These are phyloP conservation scores for Trebouxiophyceae sp. DNA, from an alignment of 163 green algal species.

Conservation along the genomic window DNA sequence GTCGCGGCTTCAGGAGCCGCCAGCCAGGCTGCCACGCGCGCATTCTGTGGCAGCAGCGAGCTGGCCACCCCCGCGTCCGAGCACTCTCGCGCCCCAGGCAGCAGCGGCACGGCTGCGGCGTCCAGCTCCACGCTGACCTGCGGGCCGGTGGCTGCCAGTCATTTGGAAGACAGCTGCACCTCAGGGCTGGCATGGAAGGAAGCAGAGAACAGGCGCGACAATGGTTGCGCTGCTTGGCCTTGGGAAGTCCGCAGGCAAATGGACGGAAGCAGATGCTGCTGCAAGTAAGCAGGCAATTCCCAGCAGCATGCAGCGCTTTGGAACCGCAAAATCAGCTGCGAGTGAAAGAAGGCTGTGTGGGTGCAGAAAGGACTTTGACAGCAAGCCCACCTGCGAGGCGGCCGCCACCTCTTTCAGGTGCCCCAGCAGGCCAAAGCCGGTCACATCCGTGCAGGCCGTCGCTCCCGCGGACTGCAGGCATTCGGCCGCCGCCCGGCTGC, in stretches of 20 bases:
- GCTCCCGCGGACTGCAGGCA: slow-evolving; percentile 28
- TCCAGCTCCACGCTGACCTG: slow-evolving; percentile 42
- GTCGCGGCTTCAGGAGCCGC: slow-evolving; percentile 3
- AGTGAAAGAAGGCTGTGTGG: background rate
- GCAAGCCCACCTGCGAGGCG: slow-evolving; percentile 30
- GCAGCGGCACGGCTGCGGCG: slow-evolving; percentile 39
- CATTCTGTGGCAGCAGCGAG: slow-evolving; percentile 56
- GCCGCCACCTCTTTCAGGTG: slow-evolving; percentile 65
- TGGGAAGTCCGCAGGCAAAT: background rate
- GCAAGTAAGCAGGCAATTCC: background rate
- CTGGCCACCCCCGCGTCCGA: slow-evolving; percentile 32
- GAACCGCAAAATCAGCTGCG: background rate
- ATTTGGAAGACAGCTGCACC: background rate
- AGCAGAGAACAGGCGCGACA: background rate
- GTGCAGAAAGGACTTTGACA: background rate
- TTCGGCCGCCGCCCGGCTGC: slow-evolving; percentile 22
- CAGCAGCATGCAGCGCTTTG: background rate
- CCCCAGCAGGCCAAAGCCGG: slow-evolving; percentile 87
- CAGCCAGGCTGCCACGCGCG: slow-evolving; percentile 17
- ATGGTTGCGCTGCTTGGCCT: background rate
- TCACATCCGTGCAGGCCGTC: slow-evolving; percentile 81
- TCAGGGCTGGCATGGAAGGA: background rate
- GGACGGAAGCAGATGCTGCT: background rate
- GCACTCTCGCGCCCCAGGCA: slow-evolving; percentile 47
- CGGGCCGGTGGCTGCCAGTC: slow-evolving; percentile 3